Evolutionary conservation across 2,329 filamentous ascomycete genomes (phyloP), one percentile per base, ranked within the genome.

Genomic region (Neopestalotiopsis rosae): DNA sequence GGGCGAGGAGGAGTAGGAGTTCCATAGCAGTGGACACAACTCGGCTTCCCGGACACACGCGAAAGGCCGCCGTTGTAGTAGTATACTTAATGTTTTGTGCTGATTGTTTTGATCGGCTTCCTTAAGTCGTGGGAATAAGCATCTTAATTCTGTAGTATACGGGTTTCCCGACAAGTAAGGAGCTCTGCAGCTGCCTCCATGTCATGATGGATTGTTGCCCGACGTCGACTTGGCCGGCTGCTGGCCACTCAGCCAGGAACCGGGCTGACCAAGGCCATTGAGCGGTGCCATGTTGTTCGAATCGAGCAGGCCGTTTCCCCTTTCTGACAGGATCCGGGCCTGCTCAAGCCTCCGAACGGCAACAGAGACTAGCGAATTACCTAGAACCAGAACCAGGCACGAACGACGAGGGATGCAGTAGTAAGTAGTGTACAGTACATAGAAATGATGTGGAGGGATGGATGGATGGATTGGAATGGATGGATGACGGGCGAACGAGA

Each of bases 261-360:
- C 62, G 13, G 32, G 32, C 38, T 24, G 14, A 65, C 61, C 69
- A 69, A 28, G 66, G 69, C 61, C 52, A 20, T 40, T 66, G 61
- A 59, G 45, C 61, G 69, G 69, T 70, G 69, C 69, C 68, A 70
- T 65, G 67, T 38, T 70, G 67, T 70, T 56, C 65, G 49, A 34
- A n/a, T 52, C 45, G 45, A 20, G 45, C 45, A 49, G 56, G 63
- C 30, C 61, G 20, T 65, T 65, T 66, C 67, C 67, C 38, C 57
- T 34, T 52, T 63, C 30, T 32, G 56, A 56, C 32, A 34, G 40
- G 66, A 62, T 42, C 40, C 65, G 14, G 61, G 24, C 32, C 28
- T 52, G 45, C 45, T 52, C 45, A 52, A 52, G 45, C 45, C 45
- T 52, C 45, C 45, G 45, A 38, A 24, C 45, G 45, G 45, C 14